Base-by-base conservation (phyloP, 169 alveolate species). In the Plasmodium gonderi region DNA sequence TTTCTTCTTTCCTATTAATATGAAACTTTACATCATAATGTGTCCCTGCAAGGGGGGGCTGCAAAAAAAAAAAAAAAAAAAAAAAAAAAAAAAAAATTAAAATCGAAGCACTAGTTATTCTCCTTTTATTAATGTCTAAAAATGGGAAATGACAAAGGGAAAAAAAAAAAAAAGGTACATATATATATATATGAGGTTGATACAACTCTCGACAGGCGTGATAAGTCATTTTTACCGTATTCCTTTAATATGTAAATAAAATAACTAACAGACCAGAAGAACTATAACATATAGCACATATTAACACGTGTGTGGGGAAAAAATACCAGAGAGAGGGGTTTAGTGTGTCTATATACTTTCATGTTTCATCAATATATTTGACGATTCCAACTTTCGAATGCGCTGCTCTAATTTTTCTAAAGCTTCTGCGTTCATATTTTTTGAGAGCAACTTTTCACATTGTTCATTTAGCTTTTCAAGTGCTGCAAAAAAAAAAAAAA, bases 401-500 rank as follows among this genome's bases (percentile, higher is more conserved):
- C 94, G 89, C 33, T 75, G 65, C 26, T 76, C 90, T 60, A 89
- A 78, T 60, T 77, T 54, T 44, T 89, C 90, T 51, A 89, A 76
- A 49, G 69, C 90, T 77, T 89, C 94, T 14, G 76, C 33, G 17
- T 42, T 42, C 8, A 89, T 38, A 38, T 89, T 67, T 65, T 89
- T 89, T 29, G 94, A 89, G 51, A 89, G 90, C 3, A 89, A 64
- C 36, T 64, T 77, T 89, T 78, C 90, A 40, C 94, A 89, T 33
- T 89, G 90, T 47, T 89, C 90, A 29, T 89, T 89, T 79, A 89
- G 54, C 9, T 64, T 65, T 77, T 89, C 94, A 23, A 89, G 76
- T 42, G 75, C 94, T 89, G 44, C 17, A 47, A 40, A 36, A 77
- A 36, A 12, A 31, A 42, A 23, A 26, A 87, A 74, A 6, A 83